Evolutionary conservation across 2,329 filamentous ascomycete species (phyloP).

Genomic region (Ascosphaera aggregata): DNA sequence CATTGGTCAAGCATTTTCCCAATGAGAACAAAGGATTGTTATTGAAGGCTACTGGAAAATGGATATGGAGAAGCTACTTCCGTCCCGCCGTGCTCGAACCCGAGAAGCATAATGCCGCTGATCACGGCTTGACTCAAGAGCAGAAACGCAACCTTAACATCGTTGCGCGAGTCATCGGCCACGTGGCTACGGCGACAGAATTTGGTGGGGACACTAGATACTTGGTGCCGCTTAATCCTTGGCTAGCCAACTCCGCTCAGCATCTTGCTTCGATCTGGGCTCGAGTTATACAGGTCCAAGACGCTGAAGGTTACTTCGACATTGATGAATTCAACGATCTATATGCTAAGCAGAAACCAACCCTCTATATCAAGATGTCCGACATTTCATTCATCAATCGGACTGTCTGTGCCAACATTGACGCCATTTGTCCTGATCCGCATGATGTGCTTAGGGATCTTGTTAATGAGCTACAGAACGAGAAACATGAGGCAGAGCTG

Average conservation of each 20-base stretch:
- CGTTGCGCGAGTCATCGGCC: constrained; percentile 74
- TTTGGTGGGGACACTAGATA: constrained; percentile 94
- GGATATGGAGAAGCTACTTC: constrained; percentile 88
- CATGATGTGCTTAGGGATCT: constrained; percentile 84
- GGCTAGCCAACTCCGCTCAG: constrained; percentile 65
- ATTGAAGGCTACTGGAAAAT: constrained; percentile 65
- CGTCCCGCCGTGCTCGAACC: constrained; percentile 74
- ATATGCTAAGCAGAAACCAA: constrained; percentile 88
- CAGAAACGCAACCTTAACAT: constrained; percentile 85
- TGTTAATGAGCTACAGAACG: constrained; percentile 79
- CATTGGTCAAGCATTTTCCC: constrained; percentile 52
- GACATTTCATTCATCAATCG: constrained; percentile 95
- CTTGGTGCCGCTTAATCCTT: constrained; percentile 81
- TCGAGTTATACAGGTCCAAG: constrained; percentile 60
- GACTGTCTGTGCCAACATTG: constrained; percentile 57
- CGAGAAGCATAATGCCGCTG: constrained; percentile 80
- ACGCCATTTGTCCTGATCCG: constrained; percentile 49
- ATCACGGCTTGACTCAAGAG: constrained; percentile 66
- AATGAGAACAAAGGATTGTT: constrained; percentile 55
- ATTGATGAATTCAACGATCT: constrained; percentile 98
- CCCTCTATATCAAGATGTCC: constrained; percentile 96
- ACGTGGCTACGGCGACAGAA: constrained; percentile 66
- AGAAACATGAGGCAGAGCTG: constrained; percentile 92
- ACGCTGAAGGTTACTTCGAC: constrained; percentile 80
- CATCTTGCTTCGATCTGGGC: constrained; percentile 53